phyloP scores from a whole-genome alignment of 1,284 basidiomycete species.

The Moesziomyces sp. region DNA sequence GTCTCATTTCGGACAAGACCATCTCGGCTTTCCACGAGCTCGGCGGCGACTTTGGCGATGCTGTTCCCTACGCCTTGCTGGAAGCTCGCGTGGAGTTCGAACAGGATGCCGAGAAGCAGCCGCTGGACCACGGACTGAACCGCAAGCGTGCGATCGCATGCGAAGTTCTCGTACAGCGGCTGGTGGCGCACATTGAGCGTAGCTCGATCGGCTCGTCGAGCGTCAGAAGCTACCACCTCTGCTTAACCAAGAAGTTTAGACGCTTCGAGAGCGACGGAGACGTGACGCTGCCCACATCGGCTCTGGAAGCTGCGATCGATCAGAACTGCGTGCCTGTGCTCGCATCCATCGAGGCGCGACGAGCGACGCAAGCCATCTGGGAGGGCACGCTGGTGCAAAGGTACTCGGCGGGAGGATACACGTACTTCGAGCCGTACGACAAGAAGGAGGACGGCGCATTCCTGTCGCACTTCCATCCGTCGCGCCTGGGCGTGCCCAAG shows the following conservation, averaged over 20 bases:
- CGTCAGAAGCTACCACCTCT: slow-evolving; percentile 28
- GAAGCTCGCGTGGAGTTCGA: slow-evolving; percentile 50
- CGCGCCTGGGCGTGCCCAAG: slow-evolving; percentile 51
- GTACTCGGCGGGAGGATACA: slow-evolving; percentile 41
- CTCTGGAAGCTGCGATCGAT: slow-evolving; percentile 59
- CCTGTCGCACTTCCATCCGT: slow-evolving; percentile 51
- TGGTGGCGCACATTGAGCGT: slow-evolving; percentile 50
- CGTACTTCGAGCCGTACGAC: slow-evolving; percentile 55
- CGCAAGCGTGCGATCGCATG: slow-evolving; percentile 39
- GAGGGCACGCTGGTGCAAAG: slow-evolving; percentile 47
- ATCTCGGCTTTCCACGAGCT: slow-evolving; percentile 50
- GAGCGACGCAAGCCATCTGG: slow-evolving; percentile 55
- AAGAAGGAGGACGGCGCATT: slow-evolving; percentile 44
- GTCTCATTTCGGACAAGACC: slow-evolving; percentile 41
- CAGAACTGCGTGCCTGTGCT: slow-evolving; percentile 50
- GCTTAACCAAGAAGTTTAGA: slow-evolving; percentile 54
- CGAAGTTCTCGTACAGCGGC: slow-evolving; percentile 52
- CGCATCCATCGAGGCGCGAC: slow-evolving; percentile 44
- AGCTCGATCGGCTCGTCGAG: slow-evolving; percentile 20
- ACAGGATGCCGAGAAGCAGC: slow-evolving; percentile 27
- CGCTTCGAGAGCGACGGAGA: slow-evolving; percentile 54
- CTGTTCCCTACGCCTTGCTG: slow-evolving; percentile 54
- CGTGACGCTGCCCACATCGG: slow-evolving; percentile 41
- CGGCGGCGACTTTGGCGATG: slow-evolving; percentile 57
- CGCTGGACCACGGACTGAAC: slow-evolving; percentile 37